These are phyloP conservation scores for Boeremia lycopersici DNA, from an alignment of 2,329 filamentous ascomycete genomes.

Conservation along the genomic window DNA sequence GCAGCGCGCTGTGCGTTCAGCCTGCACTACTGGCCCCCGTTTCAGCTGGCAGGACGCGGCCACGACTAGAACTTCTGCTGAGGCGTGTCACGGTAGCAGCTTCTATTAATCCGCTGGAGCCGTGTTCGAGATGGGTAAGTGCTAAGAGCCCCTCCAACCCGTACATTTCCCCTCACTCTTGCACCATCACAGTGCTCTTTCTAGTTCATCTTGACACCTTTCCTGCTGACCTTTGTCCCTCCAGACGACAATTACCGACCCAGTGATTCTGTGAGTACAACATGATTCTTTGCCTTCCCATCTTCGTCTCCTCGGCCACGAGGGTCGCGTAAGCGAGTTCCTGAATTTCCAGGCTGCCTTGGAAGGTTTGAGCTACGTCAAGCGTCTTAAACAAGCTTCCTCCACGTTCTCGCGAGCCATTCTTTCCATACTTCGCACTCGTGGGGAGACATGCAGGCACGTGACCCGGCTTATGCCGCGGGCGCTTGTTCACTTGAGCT, in stretches of 20 bases:
- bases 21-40: constrained; percentile 36
- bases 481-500: constrained; percentile 15
- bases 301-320: constrained; percentile 5
- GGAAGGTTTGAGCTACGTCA: neutral
- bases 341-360: neutral
- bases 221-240: constrained; percentile 27
- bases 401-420: neutral
- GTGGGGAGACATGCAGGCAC: constrained; percentile 19
- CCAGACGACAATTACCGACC: constrained; percentile 37
- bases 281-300: constrained; percentile 10
- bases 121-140: constrained; percentile 37
- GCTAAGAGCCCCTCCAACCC: constrained; percentile 26
- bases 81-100: constrained; percentile 32
- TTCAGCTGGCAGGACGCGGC: constrained; percentile 35
- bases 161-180: constrained; percentile 21
- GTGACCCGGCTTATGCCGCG: constrained; percentile 24
- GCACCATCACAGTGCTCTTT: constrained; percentile 34
- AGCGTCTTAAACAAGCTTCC: neutral
- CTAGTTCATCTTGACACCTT: constrained; percentile 21
- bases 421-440: constrained; percentile 12
- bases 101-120: constrained; percentile 29
- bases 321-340: neutral
- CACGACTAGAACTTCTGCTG: constrained; percentile 29
- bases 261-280: constrained; percentile 30
- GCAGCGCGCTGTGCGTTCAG: constrained; percentile 33